Percentiles rank a stretch among this genome's conserved stretches.
Conservation (phyloP, 352 stramenopile species). For the Pythium plurisporium region DNA sequence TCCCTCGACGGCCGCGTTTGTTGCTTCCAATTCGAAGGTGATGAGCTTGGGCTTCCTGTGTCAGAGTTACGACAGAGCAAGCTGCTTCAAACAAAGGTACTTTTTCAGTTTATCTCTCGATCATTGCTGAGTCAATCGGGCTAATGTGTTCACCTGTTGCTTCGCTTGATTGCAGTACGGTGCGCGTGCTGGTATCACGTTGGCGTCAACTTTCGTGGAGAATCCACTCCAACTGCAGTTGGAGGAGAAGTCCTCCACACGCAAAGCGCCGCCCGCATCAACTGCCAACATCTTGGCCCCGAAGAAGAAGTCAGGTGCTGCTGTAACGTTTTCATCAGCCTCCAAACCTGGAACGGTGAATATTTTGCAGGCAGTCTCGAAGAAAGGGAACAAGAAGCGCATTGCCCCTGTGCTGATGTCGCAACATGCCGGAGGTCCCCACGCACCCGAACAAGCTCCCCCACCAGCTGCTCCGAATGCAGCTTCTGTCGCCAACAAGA, state of each 20-base stretch:
- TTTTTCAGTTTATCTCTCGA: neutral
- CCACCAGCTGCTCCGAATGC: conserved; percentile 24
- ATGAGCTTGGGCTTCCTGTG: conserved; percentile 68
- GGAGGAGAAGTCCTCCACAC: conserved; percentile 49
- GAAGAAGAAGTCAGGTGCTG: conserved; percentile 39
- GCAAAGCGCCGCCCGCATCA: conserved; percentile 7
- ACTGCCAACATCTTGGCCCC: conserved; percentile 43
- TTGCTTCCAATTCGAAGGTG: conserved; percentile 66
- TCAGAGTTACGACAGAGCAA: conserved; percentile 75
- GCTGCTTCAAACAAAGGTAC: conserved; percentile 64
- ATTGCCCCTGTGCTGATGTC: conserved; percentile 52
- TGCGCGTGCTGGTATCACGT: conserved; percentile 70
- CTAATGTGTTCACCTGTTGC: neutral
- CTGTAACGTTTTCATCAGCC: conserved; percentile 6
- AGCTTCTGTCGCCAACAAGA: conserved; percentile 72
- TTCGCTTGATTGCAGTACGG: conserved; percentile 47
- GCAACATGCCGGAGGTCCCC: conserved; percentile 9
- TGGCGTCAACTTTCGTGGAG: conserved; percentile 73
- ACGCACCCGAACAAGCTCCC: neutral
- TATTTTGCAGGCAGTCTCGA: conserved; percentile 32
- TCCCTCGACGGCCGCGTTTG: conserved; percentile 83
- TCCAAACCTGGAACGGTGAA: conserved; percentile 23
- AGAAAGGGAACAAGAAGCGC: conserved; percentile 62
- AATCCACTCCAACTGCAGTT: conserved; percentile 79
- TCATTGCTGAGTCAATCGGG: neutral